Conservation (phyloP, 2,329 filamentous ascomycete genomes). For the Colletotrichum kahawae region DNA sequence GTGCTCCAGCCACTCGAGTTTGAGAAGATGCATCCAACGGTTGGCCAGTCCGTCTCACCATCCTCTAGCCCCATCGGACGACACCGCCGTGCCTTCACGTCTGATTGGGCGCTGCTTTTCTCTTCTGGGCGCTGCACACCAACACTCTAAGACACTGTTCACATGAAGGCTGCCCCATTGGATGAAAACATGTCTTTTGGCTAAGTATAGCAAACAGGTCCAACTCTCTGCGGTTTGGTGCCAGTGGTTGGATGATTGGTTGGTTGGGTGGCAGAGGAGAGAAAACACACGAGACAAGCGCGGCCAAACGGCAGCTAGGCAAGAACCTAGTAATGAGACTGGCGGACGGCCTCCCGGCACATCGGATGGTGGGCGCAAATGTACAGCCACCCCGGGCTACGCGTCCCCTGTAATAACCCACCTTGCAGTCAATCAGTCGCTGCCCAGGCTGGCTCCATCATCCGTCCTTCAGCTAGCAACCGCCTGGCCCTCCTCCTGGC, state of each 20-base stretch:
- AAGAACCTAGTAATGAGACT: not conserved
- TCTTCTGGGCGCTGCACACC: not conserved
- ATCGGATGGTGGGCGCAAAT: slow-evolving; percentile 8
- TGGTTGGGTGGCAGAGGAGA: not conserved
- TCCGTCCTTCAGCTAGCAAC: not conserved
- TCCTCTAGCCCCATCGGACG: not conserved
- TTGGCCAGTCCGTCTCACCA: slow-evolving; percentile 16
- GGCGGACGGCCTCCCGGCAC: slow-evolving; percentile 12
- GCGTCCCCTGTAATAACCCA: not conserved
- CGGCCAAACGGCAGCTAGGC: not conserved
- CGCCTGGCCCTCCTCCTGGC: not conserved
- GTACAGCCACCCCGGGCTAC: slow-evolving; percentile 9
- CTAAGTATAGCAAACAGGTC: not conserved
- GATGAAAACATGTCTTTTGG: not conserved
- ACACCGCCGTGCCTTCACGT: not conserved
- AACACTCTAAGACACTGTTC: not conserved
- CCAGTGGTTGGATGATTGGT: not conserved
- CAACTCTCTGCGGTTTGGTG: not conserved
- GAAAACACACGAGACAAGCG: not conserved
- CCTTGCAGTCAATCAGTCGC: not conserved
- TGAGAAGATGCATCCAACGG: not conserved
- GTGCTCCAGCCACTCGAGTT: slow-evolving; percentile 11
- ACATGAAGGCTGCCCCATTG: not conserved
- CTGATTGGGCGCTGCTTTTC: not conserved
- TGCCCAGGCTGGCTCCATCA: not conserved